phyloP scores from a whole-genome alignment of 805 yeast genomes.

The Kodamaea kaohsiungensis region DNA sequence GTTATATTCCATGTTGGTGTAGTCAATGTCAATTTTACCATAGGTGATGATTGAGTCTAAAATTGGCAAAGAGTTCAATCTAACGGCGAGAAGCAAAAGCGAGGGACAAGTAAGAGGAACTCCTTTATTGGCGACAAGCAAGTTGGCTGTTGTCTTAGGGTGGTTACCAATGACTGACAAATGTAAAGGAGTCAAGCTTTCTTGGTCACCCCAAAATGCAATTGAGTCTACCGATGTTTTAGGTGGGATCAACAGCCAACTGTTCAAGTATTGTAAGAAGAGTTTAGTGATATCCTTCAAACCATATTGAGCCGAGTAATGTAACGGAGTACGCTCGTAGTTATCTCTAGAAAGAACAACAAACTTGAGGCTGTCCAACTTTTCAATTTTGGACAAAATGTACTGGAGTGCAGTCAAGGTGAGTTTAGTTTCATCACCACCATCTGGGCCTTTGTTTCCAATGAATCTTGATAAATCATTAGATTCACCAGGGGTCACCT shows the following conservation, averaged over 20 bases:
- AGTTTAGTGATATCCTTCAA: conserved; percentile 59
- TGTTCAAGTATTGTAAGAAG: conserved; percentile 54
- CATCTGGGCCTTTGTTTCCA: conserved; percentile 35
- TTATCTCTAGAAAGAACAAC: conserved; percentile 66
- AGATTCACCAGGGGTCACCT: conserved; percentile 45
- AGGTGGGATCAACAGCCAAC: conserved; percentile 60
- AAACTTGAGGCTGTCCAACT: conserved; percentile 12
- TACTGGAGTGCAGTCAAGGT: conserved; percentile 56
- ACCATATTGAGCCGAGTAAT: conserved; percentile 88
- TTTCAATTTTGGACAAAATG: conserved; percentile 52
- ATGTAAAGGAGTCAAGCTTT: conserved; percentile 78
- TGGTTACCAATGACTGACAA: conserved; percentile 82
- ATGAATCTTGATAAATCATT: conserved; percentile 26
- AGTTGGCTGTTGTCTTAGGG: conserved; percentile 66
- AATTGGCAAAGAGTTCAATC: conserved; percentile 61
- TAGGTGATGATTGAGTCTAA: conserved; percentile 53
- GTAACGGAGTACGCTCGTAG: conserved; percentile 81
- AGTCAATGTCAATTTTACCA: conserved; percentile 65
- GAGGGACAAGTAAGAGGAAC: conserved; percentile 51
- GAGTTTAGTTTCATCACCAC: conserved; percentile 53
- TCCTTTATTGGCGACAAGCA: conserved; percentile 49
- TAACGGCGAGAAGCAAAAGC: conserved; percentile 64
- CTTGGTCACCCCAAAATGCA: conserved; percentile 72
- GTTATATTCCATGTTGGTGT: conserved; percentile 54
- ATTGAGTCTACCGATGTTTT: conserved; percentile 55